phyloP scores from a whole-genome alignment of 106 monocot species.

The Dendrobium catenatum region DNA sequence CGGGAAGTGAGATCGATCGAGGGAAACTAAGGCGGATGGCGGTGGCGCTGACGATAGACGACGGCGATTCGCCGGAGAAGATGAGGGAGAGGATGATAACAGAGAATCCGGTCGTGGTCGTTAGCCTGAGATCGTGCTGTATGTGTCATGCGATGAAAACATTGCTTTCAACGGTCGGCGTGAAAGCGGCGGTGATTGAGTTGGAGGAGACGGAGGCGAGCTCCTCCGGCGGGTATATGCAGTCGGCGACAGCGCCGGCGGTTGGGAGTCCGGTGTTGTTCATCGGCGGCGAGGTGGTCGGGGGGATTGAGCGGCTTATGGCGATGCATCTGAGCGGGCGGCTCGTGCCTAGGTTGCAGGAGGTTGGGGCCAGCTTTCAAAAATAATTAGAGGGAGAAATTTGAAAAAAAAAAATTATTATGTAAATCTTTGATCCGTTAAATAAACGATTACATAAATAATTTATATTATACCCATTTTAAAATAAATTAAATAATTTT shows the following conservation, averaged over 20 bases:
- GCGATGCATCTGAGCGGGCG: conserved; percentile 45
- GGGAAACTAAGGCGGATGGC: neutral
- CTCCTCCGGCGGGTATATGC: neutral
- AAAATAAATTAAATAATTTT: too few species aligned
- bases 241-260: neutral
- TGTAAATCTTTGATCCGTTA: too few species aligned
- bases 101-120: conserved; percentile 38
- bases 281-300: conserved; percentile 42
- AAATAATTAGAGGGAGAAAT: too few species aligned
- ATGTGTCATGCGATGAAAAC: conserved; percentile 58
- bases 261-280: conserved; percentile 24
- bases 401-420: too few species aligned
- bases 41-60: conserved; percentile 28
- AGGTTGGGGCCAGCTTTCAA: conserved; percentile 24
- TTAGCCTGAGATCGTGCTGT: conserved; percentile 41
- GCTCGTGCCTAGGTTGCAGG: conserved; percentile 39
- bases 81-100: conserved; percentile 22
- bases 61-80: conserved; percentile 26
- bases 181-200: conserved; percentile 58
- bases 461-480: too few species aligned
- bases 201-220: conserved; percentile 36
- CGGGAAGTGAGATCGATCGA: neutral
- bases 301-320: conserved; percentile 58
- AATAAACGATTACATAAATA: too few species aligned
- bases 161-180: conserved; percentile 45